These are phyloP conservation scores for Scleromitrula shiraiana DNA, from an alignment of 2,329 filamentous ascomycete species.

Conservation along the genomic window DNA sequence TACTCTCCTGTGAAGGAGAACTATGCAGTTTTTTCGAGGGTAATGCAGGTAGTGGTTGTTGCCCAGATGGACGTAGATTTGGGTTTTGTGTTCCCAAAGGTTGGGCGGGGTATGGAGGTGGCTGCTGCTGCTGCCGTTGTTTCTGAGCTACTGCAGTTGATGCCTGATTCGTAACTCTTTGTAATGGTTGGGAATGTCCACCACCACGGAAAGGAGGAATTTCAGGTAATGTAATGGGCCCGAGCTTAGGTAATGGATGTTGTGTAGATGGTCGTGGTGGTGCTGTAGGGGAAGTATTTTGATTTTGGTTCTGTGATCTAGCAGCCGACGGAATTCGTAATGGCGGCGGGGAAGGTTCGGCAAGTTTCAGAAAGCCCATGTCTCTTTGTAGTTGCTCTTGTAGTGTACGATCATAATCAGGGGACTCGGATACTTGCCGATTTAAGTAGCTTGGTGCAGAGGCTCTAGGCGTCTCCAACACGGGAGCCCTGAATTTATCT, in stretches of 20 bases:
- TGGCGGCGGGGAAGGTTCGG: constrained; percentile 23
- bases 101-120: constrained; percentile 15
- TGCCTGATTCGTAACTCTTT: constrained; percentile 25
- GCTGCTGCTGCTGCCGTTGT: constrained; percentile 23
- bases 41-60: constrained; percentile 27
- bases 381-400: constrained; percentile 58
- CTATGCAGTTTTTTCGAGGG: constrained; percentile 29
- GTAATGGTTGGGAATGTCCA: constrained; percentile 19
- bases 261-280: constrained; percentile 27
- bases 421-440: constrained; percentile 40
- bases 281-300: constrained; percentile 13
- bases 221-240: constrained; percentile 30
- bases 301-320: constrained; percentile 19
- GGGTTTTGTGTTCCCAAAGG: constrained; percentile 22
- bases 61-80: constrained; percentile 21
- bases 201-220: constrained; percentile 32
- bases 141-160: constrained; percentile 22
- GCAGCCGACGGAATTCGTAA: constrained; percentile 6
- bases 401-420: constrained; percentile 52
- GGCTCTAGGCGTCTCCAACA: constrained; percentile 41
- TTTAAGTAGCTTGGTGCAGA: constrained; percentile 37
- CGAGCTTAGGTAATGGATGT: constrained; percentile 29
- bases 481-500: constrained; percentile 35
- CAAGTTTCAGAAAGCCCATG: constrained; percentile 49
- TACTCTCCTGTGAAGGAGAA: constrained; percentile 26